A percentile compares a stretch with the other conserved stretches of the same genome.
Evolutionary conservation across 495 filamentous ascomycete genomes (phyloP).

Genomic region (Podospora pseudocomata): DNA sequence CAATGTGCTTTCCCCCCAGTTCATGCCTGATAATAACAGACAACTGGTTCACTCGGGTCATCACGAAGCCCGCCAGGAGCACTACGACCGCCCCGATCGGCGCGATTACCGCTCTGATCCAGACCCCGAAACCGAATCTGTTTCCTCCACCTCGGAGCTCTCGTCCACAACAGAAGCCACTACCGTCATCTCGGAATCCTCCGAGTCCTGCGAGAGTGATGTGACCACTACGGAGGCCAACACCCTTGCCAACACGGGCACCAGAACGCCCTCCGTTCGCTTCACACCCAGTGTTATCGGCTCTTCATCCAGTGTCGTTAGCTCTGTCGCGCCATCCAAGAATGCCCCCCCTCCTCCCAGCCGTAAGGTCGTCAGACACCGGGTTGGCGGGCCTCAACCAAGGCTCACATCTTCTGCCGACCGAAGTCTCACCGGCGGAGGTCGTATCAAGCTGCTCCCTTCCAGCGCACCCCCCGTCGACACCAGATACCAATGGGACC

Average conservation of each 20-base stretch:
- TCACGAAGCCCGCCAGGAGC: constrained; percentile 9
- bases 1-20: constrained; percentile 22
- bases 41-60: constrained; percentile 4
- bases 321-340: constrained; percentile 15
- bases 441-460: constrained; percentile 32
- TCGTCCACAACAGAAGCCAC: constrained; percentile 47
- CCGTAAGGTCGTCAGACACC: constrained; percentile 33
- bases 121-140: constrained; percentile 41
- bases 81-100: constrained; percentile 15
- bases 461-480: constrained; percentile 13
- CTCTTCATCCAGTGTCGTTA: constrained; percentile 30
- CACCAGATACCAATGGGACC: constrained; percentile 19
- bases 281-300: constrained; percentile 35
- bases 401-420: constrained; percentile 29
- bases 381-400: constrained; percentile 23
- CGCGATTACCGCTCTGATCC: constrained; percentile 26
- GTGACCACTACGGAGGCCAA: constrained; percentile 32
- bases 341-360: constrained; percentile 12
- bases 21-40: constrained; percentile 18
- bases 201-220: constrained; percentile 28
- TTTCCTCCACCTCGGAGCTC: constrained; percentile 42
- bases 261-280: constrained; percentile 30
- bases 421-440: constrained; percentile 21
- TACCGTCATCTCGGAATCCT: constrained; percentile 27
- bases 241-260: constrained; percentile 17